These are phyloP conservation scores for Scheffersomyces titani DNA, from an alignment of 1,139 yeast species.

Conservation along the genomic window DNA sequence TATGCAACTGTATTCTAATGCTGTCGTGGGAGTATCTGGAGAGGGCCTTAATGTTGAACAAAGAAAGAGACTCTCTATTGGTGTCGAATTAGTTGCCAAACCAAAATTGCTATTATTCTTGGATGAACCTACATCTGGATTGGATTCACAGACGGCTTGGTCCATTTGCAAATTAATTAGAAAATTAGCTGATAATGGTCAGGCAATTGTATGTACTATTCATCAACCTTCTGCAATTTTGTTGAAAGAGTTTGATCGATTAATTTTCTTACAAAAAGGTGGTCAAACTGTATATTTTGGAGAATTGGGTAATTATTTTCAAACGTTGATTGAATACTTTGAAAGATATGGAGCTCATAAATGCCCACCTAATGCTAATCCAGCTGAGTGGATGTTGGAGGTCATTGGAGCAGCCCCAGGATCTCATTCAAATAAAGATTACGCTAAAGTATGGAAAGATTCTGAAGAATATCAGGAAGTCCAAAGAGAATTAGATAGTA, in stretches of 20 bases:
- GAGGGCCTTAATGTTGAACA: constrained; percentile 43
- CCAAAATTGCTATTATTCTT: constrained; percentile 38
- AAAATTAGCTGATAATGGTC: constrained; percentile 44
- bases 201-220: constrained; percentile 45
- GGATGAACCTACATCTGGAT: constrained; percentile 43
- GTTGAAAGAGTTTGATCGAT: constrained; percentile 36
- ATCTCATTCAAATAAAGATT: constrained; percentile 35
- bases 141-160: constrained; percentile 49
- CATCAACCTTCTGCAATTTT: constrained; percentile 46
- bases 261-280: constrained; percentile 41
- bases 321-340: constrained; percentile 53
- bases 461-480: constrained; percentile 28
- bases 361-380: constrained; percentile 50
- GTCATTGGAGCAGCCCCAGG: constrained; percentile 46
- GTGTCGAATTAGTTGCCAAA: constrained; percentile 42
- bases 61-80: constrained; percentile 37
- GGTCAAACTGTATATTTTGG: constrained; percentile 84
- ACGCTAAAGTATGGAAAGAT: constrained; percentile 34
- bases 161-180: constrained; percentile 43
- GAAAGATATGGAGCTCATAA: constrained; percentile 52
- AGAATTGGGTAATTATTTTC: constrained; percentile 64
- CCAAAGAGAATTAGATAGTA: constrained; percentile 23
- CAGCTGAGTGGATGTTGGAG: constrained; percentile 61
- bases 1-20: constrained; percentile 36
- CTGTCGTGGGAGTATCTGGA: constrained; percentile 42